phyloP scores from a whole-genome alignment of 345 rosid species.

The Erucastrum elatum region DNA sequence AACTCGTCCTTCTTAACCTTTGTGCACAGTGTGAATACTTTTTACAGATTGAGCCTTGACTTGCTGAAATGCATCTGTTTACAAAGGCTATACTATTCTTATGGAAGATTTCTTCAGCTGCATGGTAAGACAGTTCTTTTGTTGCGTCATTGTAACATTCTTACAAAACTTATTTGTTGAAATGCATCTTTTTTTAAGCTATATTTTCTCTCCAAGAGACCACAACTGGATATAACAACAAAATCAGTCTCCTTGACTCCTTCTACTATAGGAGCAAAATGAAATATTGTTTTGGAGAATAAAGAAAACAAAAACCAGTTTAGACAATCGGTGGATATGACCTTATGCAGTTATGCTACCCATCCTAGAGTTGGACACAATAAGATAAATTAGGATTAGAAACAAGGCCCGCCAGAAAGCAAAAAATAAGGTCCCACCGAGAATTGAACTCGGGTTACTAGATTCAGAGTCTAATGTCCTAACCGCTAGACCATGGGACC shows the following conservation, averaged over 20 bases:
- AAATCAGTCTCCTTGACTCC: neutral
- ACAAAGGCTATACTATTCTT: neutral
- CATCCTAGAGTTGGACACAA: neutral
- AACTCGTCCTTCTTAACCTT: neutral
- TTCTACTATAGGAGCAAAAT: neutral
- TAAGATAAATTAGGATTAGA: neutral
- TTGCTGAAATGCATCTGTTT: neutral
- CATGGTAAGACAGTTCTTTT: neutral
- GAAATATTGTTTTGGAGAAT: neutral
- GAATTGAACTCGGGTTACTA: conserved; percentile 94
- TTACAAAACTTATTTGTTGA: neutral
- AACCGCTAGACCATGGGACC: conserved; percentile 86
- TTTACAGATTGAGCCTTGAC: neutral
- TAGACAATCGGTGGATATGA: neutral
- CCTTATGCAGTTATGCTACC: neutral
- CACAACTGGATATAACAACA: neutral
- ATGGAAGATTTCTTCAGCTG: neutral
- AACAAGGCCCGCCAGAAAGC: neutral
- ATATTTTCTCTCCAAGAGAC: neutral
- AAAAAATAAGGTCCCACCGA: conserved; percentile 63
- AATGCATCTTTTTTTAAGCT: neutral
- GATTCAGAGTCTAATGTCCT: conserved; percentile 94
- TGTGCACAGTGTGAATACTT: neutral
- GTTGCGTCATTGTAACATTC: neutral
- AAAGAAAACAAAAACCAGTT: neutral